A percentile compares a stretch with the other conserved stretches of the same genome.
These are phyloP conservation scores for Lactuca sativa DNA, from an alignment of 129 eudicot species.

Conservation along the genomic window DNA sequence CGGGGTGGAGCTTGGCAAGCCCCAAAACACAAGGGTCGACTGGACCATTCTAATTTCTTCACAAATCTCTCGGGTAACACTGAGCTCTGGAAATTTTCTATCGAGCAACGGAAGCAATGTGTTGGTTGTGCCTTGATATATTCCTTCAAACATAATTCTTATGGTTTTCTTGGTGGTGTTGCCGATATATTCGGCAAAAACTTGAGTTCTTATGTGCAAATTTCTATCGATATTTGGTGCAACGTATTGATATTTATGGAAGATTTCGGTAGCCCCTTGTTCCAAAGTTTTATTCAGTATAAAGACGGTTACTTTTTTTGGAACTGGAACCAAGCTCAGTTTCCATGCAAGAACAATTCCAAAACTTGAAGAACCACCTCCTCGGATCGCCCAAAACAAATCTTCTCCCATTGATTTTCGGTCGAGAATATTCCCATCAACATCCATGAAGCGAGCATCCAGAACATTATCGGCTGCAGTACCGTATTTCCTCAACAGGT, in stretches of 20 bases:
- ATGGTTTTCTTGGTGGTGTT: conserved; percentile 17
- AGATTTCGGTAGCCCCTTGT: no score
- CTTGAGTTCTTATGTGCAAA: conserved; percentile 10
- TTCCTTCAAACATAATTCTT: background rate
- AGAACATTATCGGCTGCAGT: conserved; percentile 1
- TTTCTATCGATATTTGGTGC: background rate
- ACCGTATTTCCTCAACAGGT: background rate
- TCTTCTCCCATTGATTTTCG: no score
- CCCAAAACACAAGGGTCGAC: no score
- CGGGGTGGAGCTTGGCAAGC: no score
- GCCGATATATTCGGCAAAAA: background rate
- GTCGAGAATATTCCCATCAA: background rate
- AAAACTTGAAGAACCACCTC: no score
- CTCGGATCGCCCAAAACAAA: no score
- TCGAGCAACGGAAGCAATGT: conserved; percentile 11
- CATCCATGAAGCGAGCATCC: conserved; percentile 18
- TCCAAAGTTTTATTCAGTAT: no score
- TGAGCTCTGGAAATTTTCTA: background rate
- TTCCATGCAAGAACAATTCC: no score
- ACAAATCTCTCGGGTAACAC: background rate
- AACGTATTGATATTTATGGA: no score
- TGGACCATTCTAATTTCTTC: no score
- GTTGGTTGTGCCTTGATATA: conserved; percentile 3
- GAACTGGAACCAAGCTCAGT: conserved; percentile 4
- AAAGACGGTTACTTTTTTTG: background rate